phyloP scores from a whole-genome alignment of 1,284 basidiomycete species.

The Cutaneotrichosporon sp. region DNA sequence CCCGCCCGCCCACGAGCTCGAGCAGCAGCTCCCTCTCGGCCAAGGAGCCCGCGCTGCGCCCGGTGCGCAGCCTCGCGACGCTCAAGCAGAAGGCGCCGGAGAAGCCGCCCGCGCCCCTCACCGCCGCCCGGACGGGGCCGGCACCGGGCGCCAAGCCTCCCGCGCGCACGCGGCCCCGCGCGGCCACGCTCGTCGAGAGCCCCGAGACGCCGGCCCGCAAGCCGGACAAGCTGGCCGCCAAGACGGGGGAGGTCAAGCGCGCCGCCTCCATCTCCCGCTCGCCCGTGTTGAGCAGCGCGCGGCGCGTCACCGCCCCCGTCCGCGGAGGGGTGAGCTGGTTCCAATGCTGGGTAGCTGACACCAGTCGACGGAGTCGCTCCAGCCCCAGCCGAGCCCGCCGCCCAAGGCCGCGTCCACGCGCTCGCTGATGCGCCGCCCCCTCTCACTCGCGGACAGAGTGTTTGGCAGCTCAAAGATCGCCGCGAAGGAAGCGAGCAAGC shows the following conservation, averaged over 20 bases:
- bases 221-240: background rate
- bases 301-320: background rate
- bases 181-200: background rate
- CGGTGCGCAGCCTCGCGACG: background rate
- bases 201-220: background rate
- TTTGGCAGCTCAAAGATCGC: conserved; percentile 4
- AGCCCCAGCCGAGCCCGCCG: background rate
- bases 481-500: background rate
- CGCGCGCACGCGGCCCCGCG: background rate
- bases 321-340: background rate
- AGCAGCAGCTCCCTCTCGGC: background rate
- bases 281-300: background rate
- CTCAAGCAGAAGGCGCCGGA: background rate
- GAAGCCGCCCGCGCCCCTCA: background rate
- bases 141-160: background rate
- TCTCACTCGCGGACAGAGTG: conserved; percentile 1
- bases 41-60: background rate
- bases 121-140: background rate
- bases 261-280: background rate
- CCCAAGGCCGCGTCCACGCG: background rate
- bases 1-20: background rate
- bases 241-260: background rate
- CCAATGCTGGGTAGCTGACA: background rate
- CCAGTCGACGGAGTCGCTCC: background rate
- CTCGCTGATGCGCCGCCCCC: background rate